Evolutionary conservation across 2,329 filamentous ascomycete species (phyloP).

Genomic region (Sporothrix humicola): DNA sequence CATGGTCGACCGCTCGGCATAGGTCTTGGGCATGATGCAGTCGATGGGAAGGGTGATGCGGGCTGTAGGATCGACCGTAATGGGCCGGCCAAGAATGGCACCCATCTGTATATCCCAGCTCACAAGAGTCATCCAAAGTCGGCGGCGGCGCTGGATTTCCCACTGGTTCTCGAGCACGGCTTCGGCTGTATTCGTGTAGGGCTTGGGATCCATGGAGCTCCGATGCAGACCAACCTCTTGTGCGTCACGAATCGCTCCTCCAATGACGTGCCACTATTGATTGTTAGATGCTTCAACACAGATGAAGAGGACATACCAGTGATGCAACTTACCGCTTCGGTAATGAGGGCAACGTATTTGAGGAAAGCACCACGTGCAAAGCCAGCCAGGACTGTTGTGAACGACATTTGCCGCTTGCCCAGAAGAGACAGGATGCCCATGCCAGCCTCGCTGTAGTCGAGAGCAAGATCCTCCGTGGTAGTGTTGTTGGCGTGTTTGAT

Average conservation of each 20-base stretch:
- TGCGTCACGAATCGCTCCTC: conserved; percentile 63
- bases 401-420: conserved; percentile 61
- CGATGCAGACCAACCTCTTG: conserved; percentile 67
- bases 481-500: conserved; percentile 65
- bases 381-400: conserved; percentile 62
- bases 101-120: conserved; percentile 62
- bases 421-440: conserved; percentile 59
- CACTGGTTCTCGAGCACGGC: conserved; percentile 62
- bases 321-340: conserved; percentile 56
- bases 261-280: conserved; percentile 60
- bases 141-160: conserved; percentile 61
- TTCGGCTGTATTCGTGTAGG: conserved; percentile 53
- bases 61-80: conserved; percentile 57
- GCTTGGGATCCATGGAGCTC: conserved; percentile 58
- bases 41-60: conserved; percentile 61
- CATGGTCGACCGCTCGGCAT: conserved; percentile 51
- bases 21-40: conserved; percentile 51
- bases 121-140: conserved; percentile 62
- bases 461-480: conserved; percentile 65
- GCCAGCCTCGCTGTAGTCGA: conserved; percentile 65
- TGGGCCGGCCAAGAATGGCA: conserved; percentile 60
- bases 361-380: conserved; percentile 62
- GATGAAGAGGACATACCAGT: not conserved
- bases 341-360: conserved; percentile 64
- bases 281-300: not conserved